Conservation (phyloP, 1,284 basidiomycete species). For the Microbotryum lychnidis-dioicae region DNA sequence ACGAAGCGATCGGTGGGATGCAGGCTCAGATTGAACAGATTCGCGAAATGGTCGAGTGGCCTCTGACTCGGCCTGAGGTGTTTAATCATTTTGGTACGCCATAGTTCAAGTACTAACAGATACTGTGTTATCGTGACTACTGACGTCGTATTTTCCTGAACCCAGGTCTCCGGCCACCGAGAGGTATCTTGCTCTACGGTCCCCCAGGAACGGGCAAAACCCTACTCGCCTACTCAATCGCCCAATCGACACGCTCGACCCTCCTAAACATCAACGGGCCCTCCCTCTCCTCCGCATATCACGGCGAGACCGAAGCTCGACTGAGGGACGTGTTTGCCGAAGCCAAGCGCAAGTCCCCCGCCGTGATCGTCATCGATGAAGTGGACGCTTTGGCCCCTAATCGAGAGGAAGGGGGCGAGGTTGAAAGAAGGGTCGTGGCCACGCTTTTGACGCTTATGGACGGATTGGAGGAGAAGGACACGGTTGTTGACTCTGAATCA, state of each 20-base stretch:
- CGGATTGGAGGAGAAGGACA: constrained; percentile 63
- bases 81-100: constrained; percentile 73
- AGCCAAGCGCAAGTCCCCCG: constrained; percentile 67
- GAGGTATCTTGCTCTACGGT: constrained; percentile 81
- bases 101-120: constrained; percentile 5
- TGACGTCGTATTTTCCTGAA: not conserved
- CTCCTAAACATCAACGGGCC: constrained; percentile 84
- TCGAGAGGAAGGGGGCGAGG: constrained; percentile 80
- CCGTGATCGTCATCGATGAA: constrained; percentile 88
- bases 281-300: constrained; percentile 86
- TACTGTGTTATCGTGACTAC: not conserved
- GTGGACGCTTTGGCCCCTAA: constrained; percentile 89
- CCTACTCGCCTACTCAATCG: constrained; percentile 81
- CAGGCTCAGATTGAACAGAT: constrained; percentile 81
- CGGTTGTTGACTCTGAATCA: constrained; percentile 41
- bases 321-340: constrained; percentile 81
- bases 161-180: constrained; percentile 73
- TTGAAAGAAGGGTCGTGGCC: constrained; percentile 91
- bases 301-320: constrained; percentile 90
- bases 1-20: constrained; percentile 75
- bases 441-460: constrained; percentile 92
- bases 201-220: constrained; percentile 94
- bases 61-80: constrained; percentile 78
- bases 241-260: constrained; percentile 59
- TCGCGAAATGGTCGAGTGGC: constrained; percentile 88